Evolutionary conservation across 495 filamentous ascomycete genomes (phyloP), one percentile per base, ranked within the genome.

Genomic region (Pyronema domesticum): DNA sequence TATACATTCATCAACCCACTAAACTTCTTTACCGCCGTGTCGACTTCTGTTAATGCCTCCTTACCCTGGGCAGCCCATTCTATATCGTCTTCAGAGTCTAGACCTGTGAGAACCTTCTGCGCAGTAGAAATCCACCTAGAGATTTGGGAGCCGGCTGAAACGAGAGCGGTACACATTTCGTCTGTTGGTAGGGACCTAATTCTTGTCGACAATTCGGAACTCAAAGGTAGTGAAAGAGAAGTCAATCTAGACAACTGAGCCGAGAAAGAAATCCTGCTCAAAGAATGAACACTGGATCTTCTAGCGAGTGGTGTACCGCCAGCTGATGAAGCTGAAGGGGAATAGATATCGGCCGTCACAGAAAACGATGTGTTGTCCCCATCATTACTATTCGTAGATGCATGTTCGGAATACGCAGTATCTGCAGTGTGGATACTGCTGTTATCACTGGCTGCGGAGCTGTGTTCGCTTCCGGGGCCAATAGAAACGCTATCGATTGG

Each of bases 11-110:
- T 85, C 49, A 98, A 70, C 35, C 77, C 77, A 61, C 93, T 89
- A 65, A 95, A 96, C 40, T 82, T 75, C 9, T 73, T 73, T 53
- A 98, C 86, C 15, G 87, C 88, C 58, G 76, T 80, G 61, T 96
- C 89, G 1, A 95, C 85, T 46, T 89, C 87, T 35, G 82, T 86
- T 43, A 95, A 72, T 4, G 61, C 63, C 63, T 95, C 88, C 57
- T 87, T 77, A 47, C 83, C 91, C 11, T 87, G 88, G 11, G 89
- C 89, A 11, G 91, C 88, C 91, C 91, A 98, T 63, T 95, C 88
- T 17, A 95, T 85, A 60, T 98, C 89, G 68, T 98, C 91, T 57
- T 95, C 89, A 11, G 86, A 82, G 66, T 95, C 85, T 18, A 96
- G 69, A 0, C 86, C 85, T 53, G 72, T 76, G 23, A 98, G 76